Conservation (phyloP, 768 basidiomycete genomes). For the Pulveroboletus sp. region DNA sequence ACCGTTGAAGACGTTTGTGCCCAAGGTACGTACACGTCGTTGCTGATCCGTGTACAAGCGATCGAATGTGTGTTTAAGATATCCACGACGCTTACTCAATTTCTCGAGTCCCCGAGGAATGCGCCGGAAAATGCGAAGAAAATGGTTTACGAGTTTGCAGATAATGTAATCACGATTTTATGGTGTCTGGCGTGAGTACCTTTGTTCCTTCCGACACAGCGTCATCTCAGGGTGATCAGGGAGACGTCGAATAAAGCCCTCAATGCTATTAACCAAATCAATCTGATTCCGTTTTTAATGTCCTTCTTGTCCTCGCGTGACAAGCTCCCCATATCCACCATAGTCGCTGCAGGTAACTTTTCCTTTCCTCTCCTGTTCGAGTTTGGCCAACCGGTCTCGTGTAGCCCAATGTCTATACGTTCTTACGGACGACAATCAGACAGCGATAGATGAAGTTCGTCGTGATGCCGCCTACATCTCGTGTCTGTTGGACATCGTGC, state of each 20-base stretch:
- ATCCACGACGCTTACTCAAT: slow-evolving; percentile 65
- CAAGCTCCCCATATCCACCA: slow-evolving; percentile 64
- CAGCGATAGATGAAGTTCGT: slow-evolving; percentile 63
- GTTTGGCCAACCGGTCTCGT: background rate
- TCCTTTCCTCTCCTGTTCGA: background rate
- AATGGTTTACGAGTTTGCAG: slow-evolving; percentile 82
- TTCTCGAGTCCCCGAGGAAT: slow-evolving; percentile 55
- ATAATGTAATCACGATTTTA: slow-evolving; percentile 86
- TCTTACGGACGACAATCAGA: slow-evolving; percentile 85
- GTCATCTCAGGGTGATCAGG: slow-evolving; percentile 38
- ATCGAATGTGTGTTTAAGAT: slow-evolving; percentile 45
- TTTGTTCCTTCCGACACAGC: background rate
- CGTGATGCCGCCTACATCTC: slow-evolving; percentile 56
- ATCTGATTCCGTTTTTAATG: slow-evolving; percentile 80
- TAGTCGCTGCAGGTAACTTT: slow-evolving; percentile 72
- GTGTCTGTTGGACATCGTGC: slow-evolving; percentile 62
- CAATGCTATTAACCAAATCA: slow-evolving; percentile 72
- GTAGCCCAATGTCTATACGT: slow-evolving; percentile 91
- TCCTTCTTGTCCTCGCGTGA: slow-evolving; percentile 77
- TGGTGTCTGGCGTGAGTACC: slow-evolving; percentile 93
- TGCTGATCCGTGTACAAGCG: background rate
- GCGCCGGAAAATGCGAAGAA: slow-evolving; percentile 67
- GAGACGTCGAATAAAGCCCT: slow-evolving; percentile 91
- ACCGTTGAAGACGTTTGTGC: slow-evolving; percentile 69
- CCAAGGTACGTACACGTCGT: slow-evolving; percentile 51